phyloP scores from a whole-genome alignment of 2,329 filamentous ascomycete species.

The Colletotrichum endophyticum region DNA sequence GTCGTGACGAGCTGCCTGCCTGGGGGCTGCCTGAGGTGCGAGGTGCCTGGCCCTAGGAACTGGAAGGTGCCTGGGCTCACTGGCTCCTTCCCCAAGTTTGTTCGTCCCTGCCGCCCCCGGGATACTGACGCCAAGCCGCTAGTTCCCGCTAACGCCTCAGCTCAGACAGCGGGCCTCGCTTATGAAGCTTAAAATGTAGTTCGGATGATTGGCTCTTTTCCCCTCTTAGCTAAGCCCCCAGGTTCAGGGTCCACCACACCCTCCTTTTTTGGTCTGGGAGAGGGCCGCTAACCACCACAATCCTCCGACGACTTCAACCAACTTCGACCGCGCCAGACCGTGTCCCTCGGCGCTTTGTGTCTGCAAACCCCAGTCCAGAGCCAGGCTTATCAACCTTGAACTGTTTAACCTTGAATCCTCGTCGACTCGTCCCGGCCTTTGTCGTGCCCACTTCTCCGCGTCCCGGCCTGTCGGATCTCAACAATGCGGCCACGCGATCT shows the following conservation, averaged over 20 bases:
- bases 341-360: constrained; percentile 1
- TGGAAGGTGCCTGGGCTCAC: not conserved
- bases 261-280: not conserved
- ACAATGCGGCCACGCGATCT: not conserved
- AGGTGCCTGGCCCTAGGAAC: not conserved
- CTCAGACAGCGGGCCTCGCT: not conserved
- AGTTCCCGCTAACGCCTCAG: not conserved
- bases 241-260: not conserved
- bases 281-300: not conserved
- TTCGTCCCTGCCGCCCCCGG: not conserved
- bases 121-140: not conserved
- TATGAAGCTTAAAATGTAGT: not conserved
- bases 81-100: not conserved
- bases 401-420: not conserved
- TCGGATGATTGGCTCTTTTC: not conserved
- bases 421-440: not conserved
- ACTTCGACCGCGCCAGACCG: not conserved
- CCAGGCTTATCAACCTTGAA: not conserved
- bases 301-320: not conserved
- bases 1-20: not conserved
- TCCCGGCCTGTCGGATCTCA: not conserved
- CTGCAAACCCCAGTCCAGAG: not conserved
- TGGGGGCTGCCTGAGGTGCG: not conserved
- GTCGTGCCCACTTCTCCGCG: not conserved
- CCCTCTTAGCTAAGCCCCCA: not conserved